Percentiles rank a stretch among this genome's conserved stretches.
Evolutionary conservation across 2,329 filamentous ascomycete genomes (phyloP).

Genomic region (Diaporthe amygdali): DNA sequence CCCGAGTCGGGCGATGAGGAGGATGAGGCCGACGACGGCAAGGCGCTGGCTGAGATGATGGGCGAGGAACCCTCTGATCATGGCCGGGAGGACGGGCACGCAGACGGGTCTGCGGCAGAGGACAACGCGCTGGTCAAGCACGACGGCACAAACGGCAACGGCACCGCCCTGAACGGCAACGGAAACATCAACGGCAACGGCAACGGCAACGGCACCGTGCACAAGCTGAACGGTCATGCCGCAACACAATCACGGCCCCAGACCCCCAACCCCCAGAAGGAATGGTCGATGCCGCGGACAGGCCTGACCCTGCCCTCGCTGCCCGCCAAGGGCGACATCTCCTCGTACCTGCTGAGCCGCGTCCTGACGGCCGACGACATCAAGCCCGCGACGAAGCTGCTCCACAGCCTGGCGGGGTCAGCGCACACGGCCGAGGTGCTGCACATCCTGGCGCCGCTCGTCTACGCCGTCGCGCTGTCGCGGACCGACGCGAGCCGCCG

Average conservation of each 20-base stretch:
- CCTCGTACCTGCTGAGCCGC: slow-evolving; percentile 84
- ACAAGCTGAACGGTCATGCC: slow-evolving; percentile 23
- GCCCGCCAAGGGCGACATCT: slow-evolving; percentile 81
- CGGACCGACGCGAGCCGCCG: slow-evolving; percentile 52
- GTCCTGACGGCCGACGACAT: slow-evolving; percentile 96
- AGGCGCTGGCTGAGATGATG: slow-evolving; percentile 45
- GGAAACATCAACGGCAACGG: slow-evolving; percentile 23
- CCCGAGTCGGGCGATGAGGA: slow-evolving; percentile 59
- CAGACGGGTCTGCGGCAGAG: slow-evolving; percentile 45
- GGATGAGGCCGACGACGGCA: slow-evolving; percentile 51
- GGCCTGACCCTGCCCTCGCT: slow-evolving; percentile 84
- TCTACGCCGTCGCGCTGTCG: slow-evolving; percentile 85
- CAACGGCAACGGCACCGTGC: background rate
- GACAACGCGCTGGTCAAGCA: slow-evolving; percentile 3
- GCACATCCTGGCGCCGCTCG: slow-evolving; percentile 86
- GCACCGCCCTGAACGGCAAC: background rate
- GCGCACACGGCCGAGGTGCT: slow-evolving; percentile 84
- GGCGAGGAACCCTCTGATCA: slow-evolving; percentile 59
- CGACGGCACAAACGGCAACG: slow-evolving; percentile 14
- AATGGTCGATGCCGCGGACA: slow-evolving; percentile 95
- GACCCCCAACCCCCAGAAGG: slow-evolving; percentile 48
- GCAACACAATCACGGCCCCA: slow-evolving; percentile 20
- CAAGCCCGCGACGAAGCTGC: slow-evolving; percentile 83
- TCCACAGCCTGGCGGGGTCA: slow-evolving; percentile 80
- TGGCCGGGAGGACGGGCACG: slow-evolving; percentile 54